Base-by-base conservation (phyloP, 2,329 filamentous ascomycete species). In the Cladophialophora psammophila region DNA sequence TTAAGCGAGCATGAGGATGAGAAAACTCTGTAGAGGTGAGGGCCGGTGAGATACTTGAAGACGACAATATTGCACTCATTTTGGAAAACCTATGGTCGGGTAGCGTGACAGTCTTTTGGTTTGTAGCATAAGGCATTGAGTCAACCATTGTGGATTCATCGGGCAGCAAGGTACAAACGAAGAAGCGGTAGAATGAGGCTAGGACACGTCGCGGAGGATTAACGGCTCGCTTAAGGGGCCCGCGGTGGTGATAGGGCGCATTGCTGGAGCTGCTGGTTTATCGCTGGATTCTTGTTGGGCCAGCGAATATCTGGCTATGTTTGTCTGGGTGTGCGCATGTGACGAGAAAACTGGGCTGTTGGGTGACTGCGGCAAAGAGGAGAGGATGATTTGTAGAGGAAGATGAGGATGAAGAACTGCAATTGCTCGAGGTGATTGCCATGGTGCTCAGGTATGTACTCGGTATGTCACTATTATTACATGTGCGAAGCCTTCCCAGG, bases 161-260 rank as follows among this genome's bases (percentile, higher is more conserved):
- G 68, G 68, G 68, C 66, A 70, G 68, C 68, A 67, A 68, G 35
- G 18, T 65, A 67, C 57, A 66, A 64, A 63, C 52, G 68, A 67
- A 65, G 65, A 50, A 34, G 60, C 64, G 62, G 60, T 36, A 56
- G 35, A 60, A 36, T 48, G 38, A 53, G 20, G 26, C 35, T 52
- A 31, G 58, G 54, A 70, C 68, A 70, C 68, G 68, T 70, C 63
- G 68, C 68, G 54, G 52, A 56, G 36, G 60, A 40, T 65, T 52
- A 70, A 67, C 53, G 68, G 68, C 53, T 66, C 66, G 66, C 64
- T 64, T 53, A 68, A 63, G 58, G n/a, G 7, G 38, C 26, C 52
- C 15, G 52, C 53, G 10, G 32, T 26, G 35, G n/a, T 52, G 60
- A 63, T 63, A 63, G 60, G 60, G 31, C 52, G 60, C 60, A 63